Evolutionary conservation across 2,329 filamentous ascomycete species (phyloP).

Genomic region (Phaeoacremonium minimum): DNA sequence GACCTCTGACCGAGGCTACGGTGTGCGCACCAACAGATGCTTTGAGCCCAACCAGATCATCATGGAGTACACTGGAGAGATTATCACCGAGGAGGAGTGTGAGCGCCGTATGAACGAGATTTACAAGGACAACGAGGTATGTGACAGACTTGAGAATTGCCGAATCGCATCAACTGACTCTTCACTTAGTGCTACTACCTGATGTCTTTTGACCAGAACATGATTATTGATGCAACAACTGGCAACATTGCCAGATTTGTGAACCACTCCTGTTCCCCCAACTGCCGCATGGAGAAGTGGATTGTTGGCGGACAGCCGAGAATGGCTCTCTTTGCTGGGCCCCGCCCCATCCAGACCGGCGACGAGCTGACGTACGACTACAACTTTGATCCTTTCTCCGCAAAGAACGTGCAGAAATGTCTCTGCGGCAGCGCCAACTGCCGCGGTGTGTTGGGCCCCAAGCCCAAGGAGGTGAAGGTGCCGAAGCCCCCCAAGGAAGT

Average conservation of each 20-base stretch:
- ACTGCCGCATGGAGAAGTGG: conserved; percentile 98
- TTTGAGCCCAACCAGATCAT: conserved; percentile 93
- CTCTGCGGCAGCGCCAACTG: conserved; percentile 61
- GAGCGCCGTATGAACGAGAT: conserved; percentile 88
- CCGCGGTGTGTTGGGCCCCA: conserved; percentile 59
- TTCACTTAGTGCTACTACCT: conserved; percentile 80
- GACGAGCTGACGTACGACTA: conserved; percentile 96
- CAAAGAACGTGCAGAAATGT: conserved; percentile 65
- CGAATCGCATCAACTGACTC: background rate
- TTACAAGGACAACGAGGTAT: conserved; percentile 94
- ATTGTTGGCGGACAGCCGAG: conserved; percentile 88
- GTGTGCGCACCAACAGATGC: conserved; percentile 83
- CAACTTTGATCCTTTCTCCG: conserved; percentile 66
- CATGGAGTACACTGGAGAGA: conserved; percentile 96
- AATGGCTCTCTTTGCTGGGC: conserved; percentile 94
- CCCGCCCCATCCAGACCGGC: conserved; percentile 84
- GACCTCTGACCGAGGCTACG: conserved; percentile 82
- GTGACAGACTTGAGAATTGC: too few relatives aligned
- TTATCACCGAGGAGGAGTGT: conserved; percentile 92
- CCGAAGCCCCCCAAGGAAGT: conserved; percentile 5
- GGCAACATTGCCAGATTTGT: conserved; percentile 97
- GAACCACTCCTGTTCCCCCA: conserved; percentile 95
- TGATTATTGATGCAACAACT: conserved; percentile 96
- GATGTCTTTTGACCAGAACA: conserved; percentile 97
- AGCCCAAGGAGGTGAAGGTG: conserved; percentile 55